These are phyloP conservation scores for Epichloe hybrida DNA, from an alignment of 2,329 filamentous ascomycete species.

Conservation along the genomic window DNA sequence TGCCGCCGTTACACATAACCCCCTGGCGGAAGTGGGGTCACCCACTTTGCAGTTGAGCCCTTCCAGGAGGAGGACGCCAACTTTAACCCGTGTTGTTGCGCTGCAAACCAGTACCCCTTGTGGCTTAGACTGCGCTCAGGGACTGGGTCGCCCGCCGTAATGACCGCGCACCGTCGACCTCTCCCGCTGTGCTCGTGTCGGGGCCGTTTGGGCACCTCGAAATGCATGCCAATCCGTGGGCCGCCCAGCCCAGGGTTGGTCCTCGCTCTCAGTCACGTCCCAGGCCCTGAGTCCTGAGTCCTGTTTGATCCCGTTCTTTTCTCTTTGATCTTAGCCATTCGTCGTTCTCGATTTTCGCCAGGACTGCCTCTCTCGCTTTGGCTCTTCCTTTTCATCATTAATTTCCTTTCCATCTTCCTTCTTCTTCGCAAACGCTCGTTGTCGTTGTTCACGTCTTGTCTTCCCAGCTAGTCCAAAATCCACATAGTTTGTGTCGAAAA, in stretches of 20 bases:
- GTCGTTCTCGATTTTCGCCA: conserved; percentile 7
- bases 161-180: neutral
- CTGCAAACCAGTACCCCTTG: neutral
- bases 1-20: neutral
- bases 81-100: neutral
- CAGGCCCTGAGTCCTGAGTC: neutral
- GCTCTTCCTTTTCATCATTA: conserved; percentile 30
- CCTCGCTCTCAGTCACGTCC: neutral
- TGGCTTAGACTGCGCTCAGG: conserved; percentile 4
- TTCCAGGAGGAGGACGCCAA: neutral
- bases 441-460: neutral
- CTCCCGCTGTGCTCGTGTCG: neutral
- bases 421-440: neutral
- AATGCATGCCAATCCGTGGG: neutral
- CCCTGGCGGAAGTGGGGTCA: neutral
- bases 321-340: conserved; percentile 8
- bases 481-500: neutral
- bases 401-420: conserved; percentile 6
- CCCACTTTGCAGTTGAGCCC: neutral
- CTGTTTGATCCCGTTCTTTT: neutral
- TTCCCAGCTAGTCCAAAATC: neutral
- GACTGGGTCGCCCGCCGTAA: conserved; percentile 2
- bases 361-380: conserved; percentile 46
- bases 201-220: neutral
- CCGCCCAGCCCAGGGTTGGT: neutral